Evolutionary conservation across 2,329 filamentous ascomycete species (phyloP), one percentile per base, ranked within the genome.

Genomic region (Sclerotinia sclerotiorum): DNA sequence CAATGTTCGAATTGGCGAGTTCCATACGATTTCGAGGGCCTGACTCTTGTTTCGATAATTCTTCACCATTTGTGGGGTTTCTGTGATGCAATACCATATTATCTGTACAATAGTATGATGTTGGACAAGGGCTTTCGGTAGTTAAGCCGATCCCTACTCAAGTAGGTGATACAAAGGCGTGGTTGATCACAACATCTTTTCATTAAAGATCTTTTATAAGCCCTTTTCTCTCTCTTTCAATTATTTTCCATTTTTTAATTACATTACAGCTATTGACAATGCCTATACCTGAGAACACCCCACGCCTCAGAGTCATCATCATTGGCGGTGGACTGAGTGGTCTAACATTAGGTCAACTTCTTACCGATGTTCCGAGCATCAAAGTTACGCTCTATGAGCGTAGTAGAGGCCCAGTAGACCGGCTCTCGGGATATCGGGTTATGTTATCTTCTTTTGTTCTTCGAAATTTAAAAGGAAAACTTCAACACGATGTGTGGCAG

Each of bases 391-490:
- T 73, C 24, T 76, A 76, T 52, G 74, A 76, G 63, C 70, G 70
- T 35, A 70, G 65, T 52, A 21, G 48, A 17, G 62, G 68, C 39
- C 46, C 69, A 2, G 51, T 71, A 0, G 73, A 76, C 52, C 66
- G 71, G n/a, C 65, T 76, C 5, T 70, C 56, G 10, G 75, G 75
- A 17, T 76, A 73, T 32, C 71, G 74, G 24, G 69, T 76, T 7
- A 76, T 75, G 73, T 66, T 76, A 5, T 74, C 74, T 24, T 70
- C 69, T 19, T 72, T 72, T 42, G 73, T 74, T n/a, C 49, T 76
- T 5, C 60, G 66, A 35, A 74, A 71, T 58, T 68, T 76, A 1
- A 72, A 73, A 35, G 71, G 70, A 21, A 70, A 69, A 27, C 69
- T 76, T 11, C 69, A 58, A 19, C 57, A 60, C 17, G 69, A 72